Percentiles rank a stretch among this genome's conserved stretches.
These are phyloP conservation scores for Theobroma cacao DNA, from an alignment of 345 rosid genomes.

Conservation along the genomic window DNA sequence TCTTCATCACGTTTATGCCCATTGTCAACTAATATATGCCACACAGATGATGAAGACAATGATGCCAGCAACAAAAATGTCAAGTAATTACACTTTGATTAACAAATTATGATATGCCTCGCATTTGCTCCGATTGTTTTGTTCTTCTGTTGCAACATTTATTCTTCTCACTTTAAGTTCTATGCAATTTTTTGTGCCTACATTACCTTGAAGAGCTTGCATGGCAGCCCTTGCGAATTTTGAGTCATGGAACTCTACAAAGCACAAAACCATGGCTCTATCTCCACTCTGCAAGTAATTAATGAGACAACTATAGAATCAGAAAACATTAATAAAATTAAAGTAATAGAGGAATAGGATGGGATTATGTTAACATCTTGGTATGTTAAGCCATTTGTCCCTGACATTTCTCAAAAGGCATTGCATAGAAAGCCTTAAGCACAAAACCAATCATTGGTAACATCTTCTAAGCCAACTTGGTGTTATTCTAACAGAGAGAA, in stretches of 20 bases:
- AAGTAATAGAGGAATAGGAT: background rate
- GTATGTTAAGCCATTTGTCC: background rate
- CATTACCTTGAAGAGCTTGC: constrained; percentile 61
- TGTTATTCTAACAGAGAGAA: background rate
- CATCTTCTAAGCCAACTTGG: background rate
- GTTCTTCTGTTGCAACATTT: background rate
- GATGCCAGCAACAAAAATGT: background rate
- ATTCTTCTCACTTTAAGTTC: background rate
- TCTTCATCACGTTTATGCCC: too few species aligned
- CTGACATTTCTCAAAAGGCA: background rate
- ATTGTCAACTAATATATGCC: too few species aligned
- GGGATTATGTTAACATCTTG: background rate
- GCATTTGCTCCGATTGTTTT: background rate
- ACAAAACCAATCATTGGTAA: background rate
- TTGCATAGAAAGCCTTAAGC: background rate
- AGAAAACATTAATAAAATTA: constrained; percentile 1
- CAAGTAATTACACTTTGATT: too few species aligned
- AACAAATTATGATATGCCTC: too few species aligned
- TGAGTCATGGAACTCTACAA: constrained; percentile 51
- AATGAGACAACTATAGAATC: background rate
- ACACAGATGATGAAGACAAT: background rate
- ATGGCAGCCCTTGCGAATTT: constrained; percentile 52
- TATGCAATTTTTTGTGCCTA: background rate
- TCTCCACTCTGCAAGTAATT: constrained; percentile 43
- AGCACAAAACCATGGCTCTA: constrained; percentile 50